Evolutionary conservation across 2,329 filamentous ascomycete genomes (phyloP).

Genomic region (Ceratocystis variospora): DNA sequence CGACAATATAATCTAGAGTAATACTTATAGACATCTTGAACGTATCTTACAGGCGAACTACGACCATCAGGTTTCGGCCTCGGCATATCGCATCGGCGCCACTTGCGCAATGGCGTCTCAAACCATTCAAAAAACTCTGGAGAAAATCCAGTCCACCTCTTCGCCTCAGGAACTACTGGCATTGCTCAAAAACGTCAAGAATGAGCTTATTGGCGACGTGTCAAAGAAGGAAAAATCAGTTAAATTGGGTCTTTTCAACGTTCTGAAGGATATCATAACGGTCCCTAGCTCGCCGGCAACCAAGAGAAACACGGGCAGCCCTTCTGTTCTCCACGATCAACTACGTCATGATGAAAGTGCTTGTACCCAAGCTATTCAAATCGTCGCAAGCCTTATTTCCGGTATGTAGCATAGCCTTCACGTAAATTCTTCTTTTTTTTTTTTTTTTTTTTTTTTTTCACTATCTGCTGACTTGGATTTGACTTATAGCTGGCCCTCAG

Average conservation of each 20-base stretch:
- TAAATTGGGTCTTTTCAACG: slow-evolving; percentile 51
- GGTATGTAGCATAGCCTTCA: neutral
- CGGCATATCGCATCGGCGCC: neutral
- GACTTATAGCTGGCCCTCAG: slow-evolving; percentile 53
- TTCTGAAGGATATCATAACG: slow-evolving; percentile 25
- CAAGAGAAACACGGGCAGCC: neutral
- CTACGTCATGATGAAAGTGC: slow-evolving; percentile 7
- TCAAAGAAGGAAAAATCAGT: slow-evolving; percentile 76
- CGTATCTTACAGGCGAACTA: neutral
- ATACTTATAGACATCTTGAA: no score
- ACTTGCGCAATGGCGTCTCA: slow-evolving; percentile 38
- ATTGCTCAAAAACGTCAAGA: slow-evolving; percentile 64
- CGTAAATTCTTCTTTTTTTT: neutral
- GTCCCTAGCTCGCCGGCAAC: neutral
- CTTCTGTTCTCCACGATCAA: neutral
- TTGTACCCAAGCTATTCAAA: slow-evolving; percentile 61
- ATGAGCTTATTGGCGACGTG: slow-evolving; percentile 76
- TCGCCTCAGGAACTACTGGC: slow-evolving; percentile 39
- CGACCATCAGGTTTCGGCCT: neutral
- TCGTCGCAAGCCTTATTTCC: slow-evolving; percentile 46
- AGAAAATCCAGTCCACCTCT: slow-evolving; percentile 43
- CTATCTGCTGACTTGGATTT: neutral
- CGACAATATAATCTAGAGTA: no score
- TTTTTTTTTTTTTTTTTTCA: neutral
- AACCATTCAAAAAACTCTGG: slow-evolving; percentile 39